Percentiles rank a stretch among this genome's conserved stretches.
phyloP scores from a whole-genome alignment of 345 rosid genomes.

The Citrus medica region DNA sequence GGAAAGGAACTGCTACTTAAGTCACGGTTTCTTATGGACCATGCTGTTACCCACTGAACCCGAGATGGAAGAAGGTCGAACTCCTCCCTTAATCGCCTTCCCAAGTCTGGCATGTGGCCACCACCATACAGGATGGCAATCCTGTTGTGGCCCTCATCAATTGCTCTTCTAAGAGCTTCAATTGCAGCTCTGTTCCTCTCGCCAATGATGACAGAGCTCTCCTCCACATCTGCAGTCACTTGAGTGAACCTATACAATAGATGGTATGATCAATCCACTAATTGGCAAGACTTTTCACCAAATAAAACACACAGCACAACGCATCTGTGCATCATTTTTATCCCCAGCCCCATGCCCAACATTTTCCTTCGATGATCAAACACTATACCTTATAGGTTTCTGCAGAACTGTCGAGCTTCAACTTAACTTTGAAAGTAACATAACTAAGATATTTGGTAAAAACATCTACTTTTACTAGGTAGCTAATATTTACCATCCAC shows the following conservation, averaged over 20 bases:
- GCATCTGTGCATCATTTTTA: neutral
- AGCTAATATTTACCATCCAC: neutral
- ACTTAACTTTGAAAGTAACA: too few relatives aligned
- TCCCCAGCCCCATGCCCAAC: neutral
- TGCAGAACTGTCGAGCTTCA: too few relatives aligned
- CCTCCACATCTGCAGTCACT: slow-evolving; percentile 73
- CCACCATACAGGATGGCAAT: slow-evolving; percentile 86
- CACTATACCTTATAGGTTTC: too few relatives aligned
- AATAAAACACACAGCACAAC: neutral
- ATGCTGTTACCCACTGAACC: slow-evolving; percentile 86
- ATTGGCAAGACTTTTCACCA: neutral
- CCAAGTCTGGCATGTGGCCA: slow-evolving; percentile 98
- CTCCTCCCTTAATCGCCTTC: slow-evolving; percentile 73
- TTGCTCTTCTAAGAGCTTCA: slow-evolving; percentile 60
- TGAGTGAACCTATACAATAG: slow-evolving; percentile 59
- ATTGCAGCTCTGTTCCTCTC: slow-evolving; percentile 82
- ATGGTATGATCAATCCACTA: neutral
- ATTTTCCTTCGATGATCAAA: too few relatives aligned
- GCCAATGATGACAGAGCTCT: slow-evolving; percentile 78
- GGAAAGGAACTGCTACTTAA: slow-evolving; percentile 51
- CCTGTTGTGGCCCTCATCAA: slow-evolving; percentile 63
- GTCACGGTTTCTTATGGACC: slow-evolving; percentile 72
- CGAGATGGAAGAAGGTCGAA: slow-evolving; percentile 60
- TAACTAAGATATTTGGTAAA: too few relatives aligned
- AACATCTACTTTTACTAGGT: too few relatives aligned